These are phyloP conservation scores for Pichia paraexigua DNA, from an alignment of 805 yeast genomes.

Conservation along the genomic window DNA sequence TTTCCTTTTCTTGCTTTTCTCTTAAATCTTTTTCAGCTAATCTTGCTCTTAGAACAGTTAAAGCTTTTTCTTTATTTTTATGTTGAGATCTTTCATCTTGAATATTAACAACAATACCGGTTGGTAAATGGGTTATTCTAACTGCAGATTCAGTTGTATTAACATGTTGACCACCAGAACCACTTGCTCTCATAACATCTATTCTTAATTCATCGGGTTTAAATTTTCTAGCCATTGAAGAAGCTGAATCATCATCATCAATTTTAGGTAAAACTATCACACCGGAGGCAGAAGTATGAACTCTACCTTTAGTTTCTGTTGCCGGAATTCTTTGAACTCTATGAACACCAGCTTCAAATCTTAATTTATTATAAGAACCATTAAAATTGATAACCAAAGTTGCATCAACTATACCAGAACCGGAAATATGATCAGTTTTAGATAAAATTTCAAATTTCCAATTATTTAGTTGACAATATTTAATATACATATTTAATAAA, in stretches of 20 bases:
- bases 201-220: slow-evolving; percentile 82
- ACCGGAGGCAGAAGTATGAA: slow-evolving; percentile 94
- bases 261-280: slow-evolving; percentile 87
- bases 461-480: slow-evolving; percentile 51
- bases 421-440: slow-evolving; percentile 45
- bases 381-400: slow-evolving; percentile 64
- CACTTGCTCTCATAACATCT: slow-evolving; percentile 96
- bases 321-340: slow-evolving; percentile 91
- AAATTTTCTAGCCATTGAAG: slow-evolving; percentile 45
- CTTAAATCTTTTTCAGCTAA: slow-evolving; percentile 73
- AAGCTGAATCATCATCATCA: slow-evolving; percentile 42
- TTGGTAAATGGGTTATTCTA: slow-evolving; percentile 82
- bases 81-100: slow-evolving; percentile 97
- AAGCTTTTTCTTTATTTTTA: slow-evolving; percentile 87
- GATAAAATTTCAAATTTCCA: slow-evolving; percentile 67
- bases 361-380: slow-evolving; percentile 64
- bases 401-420: slow-evolving; percentile 69
- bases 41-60: slow-evolving; percentile 70
- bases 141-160: slow-evolving; percentile 97
- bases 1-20: slow-evolving; percentile 56
- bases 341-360: slow-evolving; percentile 93
- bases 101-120: slow-evolving; percentile 81
- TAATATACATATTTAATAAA: slow-evolving; percentile 70
- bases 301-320: slow-evolving; percentile 89
- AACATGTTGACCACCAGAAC: slow-evolving; percentile 97